Evolutionary conservation across 2,329 filamentous ascomycete species (phyloP), one percentile per base, ranked within the genome.

Genomic region (Nigrospora oryzae): DNA sequence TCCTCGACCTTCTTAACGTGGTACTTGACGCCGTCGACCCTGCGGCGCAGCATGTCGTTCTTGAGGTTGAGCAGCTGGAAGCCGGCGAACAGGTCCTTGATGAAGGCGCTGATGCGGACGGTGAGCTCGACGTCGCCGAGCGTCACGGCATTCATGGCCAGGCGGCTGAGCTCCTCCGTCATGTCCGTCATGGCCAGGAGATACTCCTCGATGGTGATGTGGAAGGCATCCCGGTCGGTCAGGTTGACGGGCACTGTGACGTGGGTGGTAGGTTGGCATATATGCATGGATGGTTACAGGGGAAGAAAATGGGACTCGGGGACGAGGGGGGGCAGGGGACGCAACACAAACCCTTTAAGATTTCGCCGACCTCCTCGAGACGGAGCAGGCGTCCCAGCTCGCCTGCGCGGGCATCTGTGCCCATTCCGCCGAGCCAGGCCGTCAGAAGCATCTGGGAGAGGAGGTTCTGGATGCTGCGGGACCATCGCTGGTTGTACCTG

Each of bases 51-150:
- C 17, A 83, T 82, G 63, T 98, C 93, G 58, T 98, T 98, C 75
- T 97, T 97, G 55, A 98, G 74, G 63, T 98, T 98, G 53, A 98
- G 78, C 53, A 97, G 80, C 75, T 97, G 93, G 69, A 98, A 98
- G 14, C 91, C 93, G 3, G 90, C 88, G 57, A 95, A 91, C 34
- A 98, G 69, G 60, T 97, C 90, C 70, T 96, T 96, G 70, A 96
- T 83, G 63, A 97, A 97, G 51, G 81, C 78, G 63, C 86, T 88
- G 64, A 97, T 96, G 61, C 86, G 82, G 44, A 95, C 74, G 15
- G 93, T 93, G 48, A 93, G 79, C 46, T 79, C 74, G 57, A 90
- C 89, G 66, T 98, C 90, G 47, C 89, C 89, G 34, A 95, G 73
- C 1, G 91, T 95, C 52, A 98, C 93, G 5, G 88, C 85, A 68